A percentile compares a stretch with the other conserved stretches of the same genome.
Conservation (phyloP, 2,329 filamentous ascomycete genomes). For the Aspergillus caelatus region DNA sequence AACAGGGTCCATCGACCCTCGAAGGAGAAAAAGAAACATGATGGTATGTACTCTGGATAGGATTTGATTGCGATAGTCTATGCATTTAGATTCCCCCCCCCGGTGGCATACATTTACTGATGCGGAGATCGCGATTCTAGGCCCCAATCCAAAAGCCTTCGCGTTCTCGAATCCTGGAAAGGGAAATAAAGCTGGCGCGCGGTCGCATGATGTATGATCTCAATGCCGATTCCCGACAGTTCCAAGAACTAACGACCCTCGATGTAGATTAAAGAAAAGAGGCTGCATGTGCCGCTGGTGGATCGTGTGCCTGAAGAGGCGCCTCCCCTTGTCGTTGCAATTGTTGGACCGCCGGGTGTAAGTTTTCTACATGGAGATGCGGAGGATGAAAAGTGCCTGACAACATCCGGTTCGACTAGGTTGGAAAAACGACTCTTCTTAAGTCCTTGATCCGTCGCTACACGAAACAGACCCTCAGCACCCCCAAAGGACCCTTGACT, state of each 20-base stretch:
- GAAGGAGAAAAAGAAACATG: slow-evolving; percentile 83
- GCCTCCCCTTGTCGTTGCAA: slow-evolving; percentile 86
- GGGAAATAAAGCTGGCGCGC: slow-evolving; percentile 67
- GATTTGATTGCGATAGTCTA: neutral
- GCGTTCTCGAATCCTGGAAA: slow-evolving; percentile 80
- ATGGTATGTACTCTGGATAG: slow-evolving; percentile 52
- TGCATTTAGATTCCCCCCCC: neutral
- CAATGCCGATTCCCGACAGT: neutral
- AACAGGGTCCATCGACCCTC: slow-evolving; percentile 83
- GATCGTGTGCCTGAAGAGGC: slow-evolving; percentile 95
- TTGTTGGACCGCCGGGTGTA: slow-evolving; percentile 92
- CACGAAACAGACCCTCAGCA: slow-evolving; percentile 89
- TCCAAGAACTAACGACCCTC: slow-evolving; percentile 19
- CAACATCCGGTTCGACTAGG: slow-evolving; percentile 31
- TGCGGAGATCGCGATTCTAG: slow-evolving; percentile 43
- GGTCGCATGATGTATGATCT: slow-evolving; percentile 56
- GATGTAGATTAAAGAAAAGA: slow-evolving; percentile 83
- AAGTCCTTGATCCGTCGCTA: slow-evolving; percentile 94
- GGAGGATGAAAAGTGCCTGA: neutral
- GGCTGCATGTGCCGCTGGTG: slow-evolving; percentile 93
- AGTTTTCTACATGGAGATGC: slow-evolving; percentile 21
- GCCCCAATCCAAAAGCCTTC: slow-evolving; percentile 87
- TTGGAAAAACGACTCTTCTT: slow-evolving; percentile 90
- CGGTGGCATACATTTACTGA: slow-evolving; percentile 1
- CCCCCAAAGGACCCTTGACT: slow-evolving; percentile 89